Evolutionary conservation across 176 grass and related monocot species (phyloP), one percentile per base, ranked within the genome.

Genomic region (Oryza rufipogon): DNA sequence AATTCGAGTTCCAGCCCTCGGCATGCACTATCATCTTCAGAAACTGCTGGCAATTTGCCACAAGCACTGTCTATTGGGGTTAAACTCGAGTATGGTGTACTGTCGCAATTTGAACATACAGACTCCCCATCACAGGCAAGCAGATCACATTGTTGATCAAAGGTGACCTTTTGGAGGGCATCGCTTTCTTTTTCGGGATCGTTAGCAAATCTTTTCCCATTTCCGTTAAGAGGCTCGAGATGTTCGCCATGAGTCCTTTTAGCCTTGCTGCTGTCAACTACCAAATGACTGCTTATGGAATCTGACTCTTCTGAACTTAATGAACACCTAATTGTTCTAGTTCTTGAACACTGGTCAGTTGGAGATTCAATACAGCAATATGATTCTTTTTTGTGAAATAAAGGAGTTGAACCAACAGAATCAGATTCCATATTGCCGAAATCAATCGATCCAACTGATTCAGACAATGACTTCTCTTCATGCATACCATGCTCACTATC

Each of bases 391-490:
- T 32, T 48, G 22, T 51, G 68, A 78, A 52, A 26, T 64, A 52
- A 63, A 28, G 26, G 19, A 48, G 68, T 70, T 75, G 91, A 90
- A 75, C 85, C 68, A 8, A 51, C 65, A 39, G 72, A 87, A 75
- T 80, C 81, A 20, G 39, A 65, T 38, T 73, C 78, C 65, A 78
- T 49, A 42, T 42, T 17, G 13, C 12, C 68, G 23, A 85, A 66
- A 15, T 82, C 64, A 82, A 86, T 75, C 12, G 83, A 92, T 30
- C 82, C 87, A 34, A 89, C 82, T 52, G 89, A 90, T 79, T 90
- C 88, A 63, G 63, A 49, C 14, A 79, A 44, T 30, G 73, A 92
- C 38, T 92, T 91, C 80, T 80, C 86, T 73, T 79, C 75, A 39
- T 81, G 28, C 33, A 79, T 84, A 17, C 69, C 86, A 79, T 66